Evolutionary conservation across 257 asterid genomes (phyloP), one percentile per base, ranked within the genome.

Genomic region (Ilex aquifolium): DNA sequence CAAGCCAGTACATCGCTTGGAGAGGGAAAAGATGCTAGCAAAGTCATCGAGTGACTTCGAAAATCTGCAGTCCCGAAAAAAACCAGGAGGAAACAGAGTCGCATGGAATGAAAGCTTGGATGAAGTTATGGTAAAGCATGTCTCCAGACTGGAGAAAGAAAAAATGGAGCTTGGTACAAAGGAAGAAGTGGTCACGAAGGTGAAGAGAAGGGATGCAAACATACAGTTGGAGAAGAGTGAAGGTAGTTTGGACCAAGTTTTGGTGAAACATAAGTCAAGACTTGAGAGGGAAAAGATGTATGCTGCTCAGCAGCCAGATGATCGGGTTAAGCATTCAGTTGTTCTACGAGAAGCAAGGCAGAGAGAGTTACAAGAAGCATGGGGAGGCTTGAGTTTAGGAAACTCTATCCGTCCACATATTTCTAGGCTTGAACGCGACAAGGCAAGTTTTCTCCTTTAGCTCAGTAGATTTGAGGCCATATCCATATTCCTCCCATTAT

Each of bases 381-480:
- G 98, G 95, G 97, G 96, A 63, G 97, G 97, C 17, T 69, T 92
- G 80, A 85, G 95, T 76, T 76, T 91, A 6, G 98, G 95, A 51
- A 86, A 88, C 69, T 92, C 97, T 3, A 70, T 92, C 60, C 84
- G 77, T 36, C 95, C 95, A n/a, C 97, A 83, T 49, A 60, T 88
- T 46, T 88, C 98, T 31, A 86, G 85, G 61, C 96, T 92, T 62
- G 81, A 92, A 76, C 62, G 81, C 17, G 91, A 92, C 63, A 89
- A 93, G 99, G 96, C 72, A 80, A 74, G 77, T 63, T 72, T 53
- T 53, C 2, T 53, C 15, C 31, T 7, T 50, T 50, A 6, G 10
- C 12, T 42, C 10, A 42, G 7, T 42, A 42, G 12, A 6, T 42
- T 11, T 42, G 7, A 6, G 48, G 10, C 12, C 12, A 42, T 42